Base-by-base conservation (phyloP, 1,284 basidiomycete genomes). In the Malassezia cuniculi region DNA sequence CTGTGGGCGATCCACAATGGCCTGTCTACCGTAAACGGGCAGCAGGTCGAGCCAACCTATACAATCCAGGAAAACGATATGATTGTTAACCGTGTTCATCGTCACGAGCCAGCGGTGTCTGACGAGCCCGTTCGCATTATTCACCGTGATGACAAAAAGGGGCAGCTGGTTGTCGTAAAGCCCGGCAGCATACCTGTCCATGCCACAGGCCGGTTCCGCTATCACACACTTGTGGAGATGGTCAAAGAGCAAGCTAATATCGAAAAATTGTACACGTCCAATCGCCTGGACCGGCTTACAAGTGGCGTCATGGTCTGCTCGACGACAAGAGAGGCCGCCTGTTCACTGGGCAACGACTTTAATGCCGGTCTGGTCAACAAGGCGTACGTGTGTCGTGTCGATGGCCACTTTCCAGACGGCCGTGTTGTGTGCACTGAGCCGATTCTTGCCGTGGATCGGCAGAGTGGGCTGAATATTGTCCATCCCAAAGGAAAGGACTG, bases 231-330 rank as follows among this genome's bases (percentile, higher is more conserved):
- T 6, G 76, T 86, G 1, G 82, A 87, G 63, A 82, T 95, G 24
- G 73, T 97, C 27, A 78, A 81, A 55, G 71, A 78, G 32, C 89
- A 95, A 43, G 81, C 86, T 56, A 82, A 81, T 1, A 80, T 82
- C 46, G 71, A 78, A 35, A 82, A 82, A 58, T 78, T 81, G 20
- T 86, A 85, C 68, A 81, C 90, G 44, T 81, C 87, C 27, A 99
- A 97, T 66, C 77, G 93, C 33, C 73, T 99, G 31, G 93, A 99
- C 69, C 75, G 93, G 34, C 73, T 97, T 14, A 97, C 93, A 0
- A 90, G 85, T 0, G 93, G 93, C 4, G 74, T 95, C 39, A 90
- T 99, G 87, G 84, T 99, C 51, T 74, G 94, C 38, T 85, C 86
- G 0, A 73, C 87, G 10, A 80, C 79, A 10, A 72, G 78, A 2